Base-by-base conservation (phyloP, 2,329 filamentous ascomycete species). In the Ascochyta koolunga region DNA sequence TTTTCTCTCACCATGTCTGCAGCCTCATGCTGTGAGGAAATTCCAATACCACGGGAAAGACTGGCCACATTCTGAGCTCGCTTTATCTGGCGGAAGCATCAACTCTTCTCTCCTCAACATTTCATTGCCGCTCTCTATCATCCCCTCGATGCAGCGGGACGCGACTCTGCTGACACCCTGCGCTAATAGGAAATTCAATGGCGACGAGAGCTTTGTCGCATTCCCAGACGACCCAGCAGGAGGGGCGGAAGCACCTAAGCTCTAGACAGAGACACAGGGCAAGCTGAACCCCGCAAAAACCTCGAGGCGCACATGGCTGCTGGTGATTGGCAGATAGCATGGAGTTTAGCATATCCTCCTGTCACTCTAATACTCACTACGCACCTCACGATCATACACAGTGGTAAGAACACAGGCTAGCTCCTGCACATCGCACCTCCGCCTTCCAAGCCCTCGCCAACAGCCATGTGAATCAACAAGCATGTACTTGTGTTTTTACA, bases 131-230 rank as follows among this genome's bases (percentile, higher is more conserved):
- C 24, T 9, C 36, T 33, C 18, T 25, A 10, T 32, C 18, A 50
- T 2, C 11, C 13, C 7, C 21, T n/a, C 22, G 18, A 37, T 10
- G 8, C 31, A 15, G 13, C n/a, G 4, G 10, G 8, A 5, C 25
- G 18, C 36, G 32, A 39, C 38, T 22, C 8, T 19, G 35, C 52
- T 50, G 36, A 56, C 47, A 27, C 21, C 5, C 11, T 9, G 21
- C 5, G 13, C 13, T 8, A 37, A 11, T 38, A 74, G 71, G 71
- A 68, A 71, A 38, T 74, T 74, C 58, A 71, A 71, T 37, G 71
- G 71, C 25, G 71, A 74, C 15, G 71, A 74, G 50, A 73, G 69
- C 43, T 74, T 74, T 38, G 62, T 72, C 2, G 61, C 60, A 9
- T 73, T 73, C 29, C 60, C 62, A 16, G 66, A 67, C 13, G 56